A percentile compares a stretch with the other conserved stretches of the same genome.
These are phyloP conservation scores for Cardiospermum halicacabum DNA, from an alignment of 345 rosid genomes.

Conservation along the genomic window DNA sequence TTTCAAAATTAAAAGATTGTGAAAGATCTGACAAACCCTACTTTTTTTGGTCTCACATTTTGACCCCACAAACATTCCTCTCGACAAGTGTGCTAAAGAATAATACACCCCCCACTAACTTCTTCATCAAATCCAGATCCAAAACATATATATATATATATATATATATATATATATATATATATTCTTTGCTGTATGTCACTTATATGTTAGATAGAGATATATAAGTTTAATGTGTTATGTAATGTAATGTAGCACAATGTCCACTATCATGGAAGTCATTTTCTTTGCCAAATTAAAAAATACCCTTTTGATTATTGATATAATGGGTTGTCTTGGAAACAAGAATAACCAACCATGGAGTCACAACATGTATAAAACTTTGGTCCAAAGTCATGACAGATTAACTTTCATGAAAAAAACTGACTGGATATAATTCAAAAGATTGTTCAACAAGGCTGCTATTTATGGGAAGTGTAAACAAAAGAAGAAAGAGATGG, in stretches of 20 bases:
- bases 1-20: constrained; percentile 11
- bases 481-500: background rate
- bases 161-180: background rate
- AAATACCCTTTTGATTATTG: background rate
- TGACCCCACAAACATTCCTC: constrained; percentile 70
- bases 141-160: background rate
- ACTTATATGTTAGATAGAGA: no score
- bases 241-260: background rate
- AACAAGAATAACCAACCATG: constrained; percentile 6
- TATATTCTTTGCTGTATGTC: constrained; percentile 37
- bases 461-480: constrained; percentile 6
- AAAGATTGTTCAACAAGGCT: constrained; percentile 12
- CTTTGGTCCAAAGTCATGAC: constrained; percentile 7
- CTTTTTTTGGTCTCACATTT: constrained; percentile 14
- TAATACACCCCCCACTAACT: constrained; percentile 47
- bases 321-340: constrained; percentile 9
- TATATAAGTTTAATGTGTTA: constrained; percentile 12
- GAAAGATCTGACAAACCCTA: constrained; percentile 35
- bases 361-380: background rate
- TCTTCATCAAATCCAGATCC: constrained; percentile 26
- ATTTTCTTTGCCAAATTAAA: constrained; percentile 19
- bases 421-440: constrained; percentile 4
- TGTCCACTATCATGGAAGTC: constrained; percentile 18
- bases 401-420: constrained; percentile 4
- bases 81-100: constrained; percentile 55